phyloP scores from a whole-genome alignment of 1,139 yeast species.

The Candida dubliniensis region DNA sequence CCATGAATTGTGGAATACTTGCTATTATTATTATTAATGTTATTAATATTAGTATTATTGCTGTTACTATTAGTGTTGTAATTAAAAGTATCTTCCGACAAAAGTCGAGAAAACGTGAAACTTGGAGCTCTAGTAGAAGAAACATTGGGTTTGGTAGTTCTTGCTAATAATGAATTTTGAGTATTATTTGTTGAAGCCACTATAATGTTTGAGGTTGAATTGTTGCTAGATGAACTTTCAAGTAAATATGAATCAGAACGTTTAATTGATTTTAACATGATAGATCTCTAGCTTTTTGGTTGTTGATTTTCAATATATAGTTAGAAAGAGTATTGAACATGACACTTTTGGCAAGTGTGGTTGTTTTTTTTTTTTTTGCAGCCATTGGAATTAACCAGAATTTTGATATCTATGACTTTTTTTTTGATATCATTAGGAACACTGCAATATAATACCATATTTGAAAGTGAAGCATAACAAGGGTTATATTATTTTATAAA shows the following conservation, averaged over 20 bases:
- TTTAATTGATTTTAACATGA: constrained; percentile 13
- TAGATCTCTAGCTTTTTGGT: too few species aligned
- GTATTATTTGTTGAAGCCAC: neutral
- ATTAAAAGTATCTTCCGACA: constrained; percentile 1
- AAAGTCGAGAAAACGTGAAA: constrained; percentile 8
- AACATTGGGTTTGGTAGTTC: constrained; percentile 2
- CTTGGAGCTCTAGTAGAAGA: constrained; percentile 10
- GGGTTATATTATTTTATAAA: too few species aligned
- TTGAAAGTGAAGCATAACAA: too few species aligned
- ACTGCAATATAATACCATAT: too few species aligned
- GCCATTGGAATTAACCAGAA: too few species aligned
- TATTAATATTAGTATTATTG: neutral
- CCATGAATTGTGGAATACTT: constrained; percentile 8
- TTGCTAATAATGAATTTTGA: neutral
- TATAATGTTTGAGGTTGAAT: constrained; percentile 1
- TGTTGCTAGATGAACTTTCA: constrained; percentile 6
- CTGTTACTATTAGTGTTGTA: neutral
- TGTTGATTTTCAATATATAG: too few species aligned
- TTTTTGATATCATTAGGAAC: too few species aligned
- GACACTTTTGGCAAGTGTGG: too few species aligned
- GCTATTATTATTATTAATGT: neutral
- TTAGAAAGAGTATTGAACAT: too few species aligned
- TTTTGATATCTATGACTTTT: too few species aligned
- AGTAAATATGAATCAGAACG: constrained; percentile 13
- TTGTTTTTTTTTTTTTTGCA: too few species aligned